Evolutionary conservation across 108 stramenopile genomes (phyloP).

Genomic region (Nitzschia sp.): DNA sequence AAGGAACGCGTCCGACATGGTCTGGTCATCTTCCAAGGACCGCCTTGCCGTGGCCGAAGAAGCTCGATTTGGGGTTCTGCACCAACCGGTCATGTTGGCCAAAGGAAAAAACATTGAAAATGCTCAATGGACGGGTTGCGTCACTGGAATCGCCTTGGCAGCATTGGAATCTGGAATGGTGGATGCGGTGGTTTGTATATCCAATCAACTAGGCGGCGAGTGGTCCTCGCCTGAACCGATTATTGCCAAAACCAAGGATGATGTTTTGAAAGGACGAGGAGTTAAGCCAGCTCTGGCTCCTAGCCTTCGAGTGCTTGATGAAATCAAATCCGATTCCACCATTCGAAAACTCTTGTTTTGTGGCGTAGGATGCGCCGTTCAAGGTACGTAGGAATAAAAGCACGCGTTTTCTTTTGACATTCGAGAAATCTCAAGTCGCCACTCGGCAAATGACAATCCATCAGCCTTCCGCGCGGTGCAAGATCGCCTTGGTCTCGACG

Average conservation of each 20-base stretch:
- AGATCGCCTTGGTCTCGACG: constrained; percentile 53
- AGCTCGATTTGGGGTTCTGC: constrained; percentile 74
- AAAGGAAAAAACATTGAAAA: constrained; percentile 48
- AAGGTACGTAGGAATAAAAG: constrained; percentile 54
- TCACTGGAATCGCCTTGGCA: constrained; percentile 68
- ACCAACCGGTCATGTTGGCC: constrained; percentile 63
- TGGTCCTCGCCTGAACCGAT: constrained; percentile 74
- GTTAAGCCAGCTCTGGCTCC: constrained; percentile 84
- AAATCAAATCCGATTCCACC: constrained; percentile 55
- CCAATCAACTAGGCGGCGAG: constrained; percentile 18
- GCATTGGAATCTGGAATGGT: constrained; percentile 71
- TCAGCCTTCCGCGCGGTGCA: constrained; percentile 74
- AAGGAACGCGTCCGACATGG: constrained; percentile 41
- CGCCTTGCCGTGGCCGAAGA: constrained; percentile 49
- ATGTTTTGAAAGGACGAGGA: constrained; percentile 70
- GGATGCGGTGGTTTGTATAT: constrained; percentile 80
- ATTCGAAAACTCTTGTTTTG: constrained; percentile 75
- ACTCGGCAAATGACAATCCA: too few species aligned
- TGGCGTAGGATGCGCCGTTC: constrained; percentile 84
- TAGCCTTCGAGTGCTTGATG: constrained; percentile 68
- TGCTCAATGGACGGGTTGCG: constrained; percentile 84
- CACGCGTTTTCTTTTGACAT: too few species aligned
- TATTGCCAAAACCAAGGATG: constrained; percentile 57
- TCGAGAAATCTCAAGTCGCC: too few species aligned
- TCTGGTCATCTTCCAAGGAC: constrained; percentile 29